Evolutionary conservation across 1,284 basidiomycete genomes (phyloP), one percentile per base, ranked within the genome.

Genomic region (Cryptococcus floricola): DNA sequence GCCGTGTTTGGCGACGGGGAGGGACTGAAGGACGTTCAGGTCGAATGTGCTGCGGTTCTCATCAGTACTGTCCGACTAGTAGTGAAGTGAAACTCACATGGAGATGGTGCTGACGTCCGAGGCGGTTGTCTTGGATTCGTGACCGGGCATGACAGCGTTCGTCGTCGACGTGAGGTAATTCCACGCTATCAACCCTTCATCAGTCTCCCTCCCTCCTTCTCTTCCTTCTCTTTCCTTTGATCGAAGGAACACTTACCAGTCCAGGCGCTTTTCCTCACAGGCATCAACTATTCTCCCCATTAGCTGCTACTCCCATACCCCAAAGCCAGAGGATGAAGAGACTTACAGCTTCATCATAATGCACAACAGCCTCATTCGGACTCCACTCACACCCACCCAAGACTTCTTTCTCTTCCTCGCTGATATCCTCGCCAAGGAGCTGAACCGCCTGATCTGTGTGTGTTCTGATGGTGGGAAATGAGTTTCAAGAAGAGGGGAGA

Each of bases 1-100:
- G 2, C 88, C 87, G 66, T 84, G 81, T 41, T 76, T 74, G 2
- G 75, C 59, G 54, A 82, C 80, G 1, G 83, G 73, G 16, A 90
- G 80, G 63, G 85, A 82, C 62, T 90, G 88, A 7, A 90, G 79
- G 49, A 84, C 80, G 69, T 90, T 90, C 88, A 90, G 89, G 66
- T 84, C 83, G 70, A 88, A 87, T 79, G 72, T 68, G 38, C 59
- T 56, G 53, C 5, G 41, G 56, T 56, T 13, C 43, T 57, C 13
- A 50, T 42, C 34, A 39, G 8, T n/a, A 18, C 16, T 19, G 19
- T 49, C 2, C 4, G 5, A 34, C 7, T 34, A 34, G 31, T 6
- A 7, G 31, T 5, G 23, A 50, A 14, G 39, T n/a, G 25, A 9
- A 27, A 42, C 85, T 66, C 65, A 87, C 87, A 88, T 68, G 4